phyloP scores from a whole-genome alignment of 306 rosid species.

The Cucumis cinereus region DNA sequence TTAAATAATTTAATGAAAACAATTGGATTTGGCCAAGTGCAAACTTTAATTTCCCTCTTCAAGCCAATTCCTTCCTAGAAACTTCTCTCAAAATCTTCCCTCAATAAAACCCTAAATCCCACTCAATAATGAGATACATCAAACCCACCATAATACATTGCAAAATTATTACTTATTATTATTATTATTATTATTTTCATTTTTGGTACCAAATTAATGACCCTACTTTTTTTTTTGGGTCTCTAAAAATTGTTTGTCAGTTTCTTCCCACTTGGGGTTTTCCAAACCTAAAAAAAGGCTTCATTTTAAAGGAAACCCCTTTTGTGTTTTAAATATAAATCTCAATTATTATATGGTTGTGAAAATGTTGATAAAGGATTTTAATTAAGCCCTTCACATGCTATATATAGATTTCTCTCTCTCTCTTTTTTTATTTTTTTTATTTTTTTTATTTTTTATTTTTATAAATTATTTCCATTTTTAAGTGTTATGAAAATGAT shows the following conservation, averaged over 20 bases:
- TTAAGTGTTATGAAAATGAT: too few relatives aligned
- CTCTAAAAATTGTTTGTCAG: background rate
- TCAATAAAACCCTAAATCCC: background rate
- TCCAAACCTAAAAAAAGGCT: background rate
- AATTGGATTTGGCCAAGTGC: background rate
- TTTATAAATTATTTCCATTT: too few relatives aligned
- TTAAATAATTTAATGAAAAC: background rate
- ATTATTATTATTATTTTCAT: too few relatives aligned
- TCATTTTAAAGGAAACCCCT: background rate
- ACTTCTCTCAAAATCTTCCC: background rate
- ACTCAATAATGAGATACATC: constrained; percentile 2
- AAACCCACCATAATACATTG: background rate
- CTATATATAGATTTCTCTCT: too few relatives aligned
- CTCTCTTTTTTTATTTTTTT: too few relatives aligned
- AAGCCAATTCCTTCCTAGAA: background rate
- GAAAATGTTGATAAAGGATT: background rate
- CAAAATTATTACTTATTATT: background rate
- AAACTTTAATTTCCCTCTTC: background rate
- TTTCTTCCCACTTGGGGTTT: background rate
- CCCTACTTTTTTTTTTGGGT: background rate
- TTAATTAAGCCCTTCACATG: background rate
- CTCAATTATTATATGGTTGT: background rate
- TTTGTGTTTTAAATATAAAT: background rate
- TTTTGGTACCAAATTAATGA: background rate
- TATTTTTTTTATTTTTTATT: too few relatives aligned